A percentile compares a stretch with the other conserved stretches of the same genome.
Conservation (phyloP, 345 rosid genomes). For the Geranium brycei region DNA sequence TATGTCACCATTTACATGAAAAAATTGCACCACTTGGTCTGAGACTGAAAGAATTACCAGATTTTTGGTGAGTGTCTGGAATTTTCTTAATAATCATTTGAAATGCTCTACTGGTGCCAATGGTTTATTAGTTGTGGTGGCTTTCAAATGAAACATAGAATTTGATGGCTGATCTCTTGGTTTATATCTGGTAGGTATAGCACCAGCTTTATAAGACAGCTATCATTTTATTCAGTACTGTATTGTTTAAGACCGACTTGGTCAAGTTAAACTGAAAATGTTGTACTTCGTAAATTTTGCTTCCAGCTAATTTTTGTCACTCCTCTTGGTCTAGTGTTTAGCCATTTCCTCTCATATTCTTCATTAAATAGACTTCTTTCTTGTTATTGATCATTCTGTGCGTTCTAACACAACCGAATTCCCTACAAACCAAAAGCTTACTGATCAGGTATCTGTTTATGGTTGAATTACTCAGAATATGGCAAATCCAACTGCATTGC, state of each 20-base stretch:
- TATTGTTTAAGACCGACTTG: no score
- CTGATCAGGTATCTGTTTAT: slow-evolving; percentile 17
- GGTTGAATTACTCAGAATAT: slow-evolving; percentile 34
- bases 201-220: no score
- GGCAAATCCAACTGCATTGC: slow-evolving; percentile 94
- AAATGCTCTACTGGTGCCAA: neutral
- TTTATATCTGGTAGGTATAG: no score
- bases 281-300: no score
- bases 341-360: neutral
- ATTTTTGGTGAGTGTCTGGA: neutral
- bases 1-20: no score
- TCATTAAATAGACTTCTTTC: no score
- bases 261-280: no score
- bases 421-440: neutral
- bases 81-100: neutral
- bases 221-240: no score
- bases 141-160: neutral
- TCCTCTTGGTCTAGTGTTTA: neutral
- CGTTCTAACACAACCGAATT: neutral
- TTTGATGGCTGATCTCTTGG: neutral
- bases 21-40: neutral
- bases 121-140: neutral
- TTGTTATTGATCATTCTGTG: neutral
- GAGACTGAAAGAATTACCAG: neutral
- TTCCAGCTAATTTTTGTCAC: no score